phyloP scores from a whole-genome alignment of 176 grass and related monocot species.

The Carex kokanica region DNA sequence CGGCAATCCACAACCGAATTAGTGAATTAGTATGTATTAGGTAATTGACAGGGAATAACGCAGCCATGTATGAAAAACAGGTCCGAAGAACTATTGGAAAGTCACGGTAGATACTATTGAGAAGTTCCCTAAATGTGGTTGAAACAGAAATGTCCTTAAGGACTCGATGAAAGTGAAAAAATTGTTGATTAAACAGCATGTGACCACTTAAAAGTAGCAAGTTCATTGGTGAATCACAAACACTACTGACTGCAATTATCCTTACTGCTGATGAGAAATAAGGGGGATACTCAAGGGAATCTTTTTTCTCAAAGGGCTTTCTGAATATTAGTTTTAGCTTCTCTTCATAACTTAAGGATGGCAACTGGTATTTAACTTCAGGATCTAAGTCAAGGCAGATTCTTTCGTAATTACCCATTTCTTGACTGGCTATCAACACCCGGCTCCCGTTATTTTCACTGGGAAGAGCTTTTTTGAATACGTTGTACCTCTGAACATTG shows the following conservation, averaged over 20 bases:
- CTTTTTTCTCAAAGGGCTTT: background rate
- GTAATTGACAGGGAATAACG: background rate
- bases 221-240: background rate
- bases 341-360: background rate
- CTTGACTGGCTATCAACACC: background rate
- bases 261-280: background rate
- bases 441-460: background rate
- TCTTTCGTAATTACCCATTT: background rate
- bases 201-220: background rate
- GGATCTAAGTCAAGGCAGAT: background rate
- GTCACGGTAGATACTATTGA: background rate
- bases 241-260: background rate
- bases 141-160: background rate
- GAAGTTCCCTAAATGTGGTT: background rate
- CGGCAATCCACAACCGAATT: background rate
- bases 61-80: background rate
- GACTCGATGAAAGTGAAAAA: background rate
- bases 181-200: background rate
- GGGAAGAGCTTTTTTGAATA: background rate
- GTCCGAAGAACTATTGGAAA: background rate
- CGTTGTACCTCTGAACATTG: background rate
- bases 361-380: background rate
- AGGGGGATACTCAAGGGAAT: background rate
- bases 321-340: background rate
- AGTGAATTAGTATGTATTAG: background rate